These are phyloP conservation scores for Hypericum androsaemum DNA, from an alignment of 345 rosid species.

Conservation along the genomic window DNA sequence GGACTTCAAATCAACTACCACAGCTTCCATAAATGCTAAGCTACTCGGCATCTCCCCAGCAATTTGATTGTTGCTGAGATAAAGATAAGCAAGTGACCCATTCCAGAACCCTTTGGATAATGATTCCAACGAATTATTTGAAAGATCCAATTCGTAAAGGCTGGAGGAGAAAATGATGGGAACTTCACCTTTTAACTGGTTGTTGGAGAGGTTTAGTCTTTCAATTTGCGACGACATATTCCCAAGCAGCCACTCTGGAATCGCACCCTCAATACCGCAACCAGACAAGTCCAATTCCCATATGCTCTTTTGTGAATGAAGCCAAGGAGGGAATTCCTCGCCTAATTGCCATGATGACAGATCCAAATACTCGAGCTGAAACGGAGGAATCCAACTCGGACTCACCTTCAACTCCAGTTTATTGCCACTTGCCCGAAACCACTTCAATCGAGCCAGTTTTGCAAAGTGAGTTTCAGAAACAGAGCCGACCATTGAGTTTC, in stretches of 20 bases:
- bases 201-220: slow-evolving; percentile 13
- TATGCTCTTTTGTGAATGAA: slow-evolving; percentile 9
- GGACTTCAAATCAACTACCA: slow-evolving; percentile 10
- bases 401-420: neutral
- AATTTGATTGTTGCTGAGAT: neutral
- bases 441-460: neutral
- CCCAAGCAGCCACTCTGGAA: slow-evolving; percentile 26
- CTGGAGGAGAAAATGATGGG: too few species aligned
- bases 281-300: slow-evolving; percentile 15
- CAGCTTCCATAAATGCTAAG: neutral
- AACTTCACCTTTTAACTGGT: slow-evolving; percentile 1
- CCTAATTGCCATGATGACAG: slow-evolving; percentile 17
- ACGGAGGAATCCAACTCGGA: neutral
- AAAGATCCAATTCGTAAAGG: too few species aligned
- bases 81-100: too few species aligned
- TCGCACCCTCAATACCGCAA: slow-evolving; percentile 7
- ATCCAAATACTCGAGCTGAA: neutral
- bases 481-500: neutral
- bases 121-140: too few species aligned
- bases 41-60: slow-evolving; percentile 2
- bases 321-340: slow-evolving; percentile 18
- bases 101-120: too few species aligned
- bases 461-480: neutral
- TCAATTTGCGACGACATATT: neutral
- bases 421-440: neutral